Base-by-base conservation (phyloP, 2,329 filamentous ascomycete species). In the Penicillium psychrosexuale region DNA sequence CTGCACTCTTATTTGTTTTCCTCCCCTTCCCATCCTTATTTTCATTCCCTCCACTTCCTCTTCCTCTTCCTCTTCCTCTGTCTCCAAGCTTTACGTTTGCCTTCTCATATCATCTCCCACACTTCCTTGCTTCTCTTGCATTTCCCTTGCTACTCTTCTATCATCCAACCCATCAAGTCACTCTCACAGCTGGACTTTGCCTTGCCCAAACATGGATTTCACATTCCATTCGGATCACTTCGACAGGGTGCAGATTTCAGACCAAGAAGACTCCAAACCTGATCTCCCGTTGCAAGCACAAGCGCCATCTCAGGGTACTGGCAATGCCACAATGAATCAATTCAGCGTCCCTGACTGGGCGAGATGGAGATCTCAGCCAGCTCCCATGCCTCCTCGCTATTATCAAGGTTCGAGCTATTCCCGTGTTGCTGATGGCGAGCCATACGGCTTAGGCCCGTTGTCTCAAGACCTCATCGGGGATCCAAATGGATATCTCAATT, bases 221-320 rank as follows among this genome's bases (percentile, higher is more conserved):
- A 61, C 61, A 34, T 56, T 59, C 33, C 43, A 57, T 31, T 54
- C 64, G 34, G 55, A 61, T 47, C 53, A 57, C 40, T 62, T 59
- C 30, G 54, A 56, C 46, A 33, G 62, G 38, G 59, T 60, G 55
- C 63, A 61, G 42, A 55, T 64, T 39, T 51, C 63, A 61, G 62
- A 60, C 53, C 65, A 61, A 55, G 61, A 61, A 53, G 61, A 60
- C 47, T 55, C 56, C 39, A 56, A 56, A 39, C 61, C 61, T 19
- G 55, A 54, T 42, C 51, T 53, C 34, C 48, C 52, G 24, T 55
- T 57, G 56, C 63, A 59, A 61, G 59, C 62, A 56, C 58, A 55
- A 33, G 45, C 55, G 19, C 33, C 61, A 15, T 51, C 53, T 40
- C 50, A 56, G 15, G 55, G 36, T n/a, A 37, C 59, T 57, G 54